Conservation (phyloP, 345 rosid species). For the Arabidopsis suecica region DNA sequence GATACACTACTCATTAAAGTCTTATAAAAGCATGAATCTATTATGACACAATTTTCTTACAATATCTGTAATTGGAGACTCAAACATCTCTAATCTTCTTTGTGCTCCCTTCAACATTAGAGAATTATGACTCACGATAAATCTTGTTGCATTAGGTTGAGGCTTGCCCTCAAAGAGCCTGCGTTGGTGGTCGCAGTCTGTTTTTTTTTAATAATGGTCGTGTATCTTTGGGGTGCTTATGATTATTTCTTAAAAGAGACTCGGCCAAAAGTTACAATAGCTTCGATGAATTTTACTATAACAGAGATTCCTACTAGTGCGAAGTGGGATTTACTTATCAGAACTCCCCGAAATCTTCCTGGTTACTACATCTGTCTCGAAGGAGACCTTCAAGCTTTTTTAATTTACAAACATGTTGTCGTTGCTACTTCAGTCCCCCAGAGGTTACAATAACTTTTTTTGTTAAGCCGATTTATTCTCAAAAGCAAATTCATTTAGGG, state of each 20-base stretch:
- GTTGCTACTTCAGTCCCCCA: background rate
- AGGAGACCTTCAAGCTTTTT: background rate
- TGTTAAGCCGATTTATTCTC: background rate
- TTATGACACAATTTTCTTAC: background rate
- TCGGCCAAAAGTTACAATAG: background rate
- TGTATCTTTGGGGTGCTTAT: too few relatives aligned
- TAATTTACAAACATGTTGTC: too few relatives aligned
- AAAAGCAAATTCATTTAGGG: background rate
- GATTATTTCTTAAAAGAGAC: fast-evolving
- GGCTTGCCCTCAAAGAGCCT: too few relatives aligned
- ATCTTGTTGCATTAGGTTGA: too few relatives aligned
- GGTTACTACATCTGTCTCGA: background rate
- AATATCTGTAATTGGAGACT: background rate
- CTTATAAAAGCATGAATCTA: too few relatives aligned
- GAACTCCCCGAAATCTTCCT: background rate
- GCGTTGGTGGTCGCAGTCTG: too few relatives aligned
- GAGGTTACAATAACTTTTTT: background rate
- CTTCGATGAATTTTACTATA: background rate
- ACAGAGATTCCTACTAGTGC: background rate
- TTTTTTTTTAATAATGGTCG: too few relatives aligned
- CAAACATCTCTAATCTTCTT: background rate
- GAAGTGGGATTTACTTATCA: background rate
- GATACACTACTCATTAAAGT: too few relatives aligned
- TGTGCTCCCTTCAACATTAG: background rate
- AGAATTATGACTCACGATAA: too few relatives aligned